Conservation (phyloP, 1,139 yeast genomes). For the Meyerozyma guilliermondii region DNA sequence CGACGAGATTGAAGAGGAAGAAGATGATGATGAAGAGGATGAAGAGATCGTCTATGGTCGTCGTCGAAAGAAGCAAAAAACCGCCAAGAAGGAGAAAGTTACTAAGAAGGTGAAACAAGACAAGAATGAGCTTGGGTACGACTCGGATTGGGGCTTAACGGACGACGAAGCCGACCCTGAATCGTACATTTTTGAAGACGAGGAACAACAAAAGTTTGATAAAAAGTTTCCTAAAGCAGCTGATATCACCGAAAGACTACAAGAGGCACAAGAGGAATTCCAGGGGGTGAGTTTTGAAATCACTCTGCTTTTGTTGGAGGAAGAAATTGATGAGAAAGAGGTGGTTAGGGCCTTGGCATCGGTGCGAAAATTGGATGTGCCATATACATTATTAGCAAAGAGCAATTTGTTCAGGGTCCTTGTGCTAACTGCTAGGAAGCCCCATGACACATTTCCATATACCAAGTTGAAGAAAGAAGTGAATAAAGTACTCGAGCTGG, state of each 20-base stretch:
- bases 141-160: slow-evolving; percentile 2
- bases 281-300: slow-evolving; percentile 15
- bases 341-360: slow-evolving; percentile 13
- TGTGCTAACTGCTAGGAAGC: slow-evolving; percentile 28
- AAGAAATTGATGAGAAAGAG: slow-evolving; percentile 9
- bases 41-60: slow-evolving; percentile 5
- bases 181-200: slow-evolving; percentile 9
- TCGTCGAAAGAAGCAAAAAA: background rate
- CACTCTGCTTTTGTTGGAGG: slow-evolving; percentile 13
- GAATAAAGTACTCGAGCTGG: slow-evolving; percentile 17
- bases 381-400: slow-evolving; percentile 25
- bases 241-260: slow-evolving; percentile 16
- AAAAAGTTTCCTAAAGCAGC: slow-evolving; percentile 21
- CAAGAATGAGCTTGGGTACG: background rate
- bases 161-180: slow-evolving; percentile 4
- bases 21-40: slow-evolving; percentile 4
- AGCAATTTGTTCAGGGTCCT: slow-evolving; percentile 29
- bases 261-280: slow-evolving; percentile 15
- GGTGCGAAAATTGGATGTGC: slow-evolving; percentile 19
- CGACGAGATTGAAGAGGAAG: slow-evolving; percentile 8
- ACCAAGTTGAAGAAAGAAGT: slow-evolving; percentile 17
- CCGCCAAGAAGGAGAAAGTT: background rate
- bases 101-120: background rate
- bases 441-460: slow-evolving; percentile 15
- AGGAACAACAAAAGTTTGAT: slow-evolving; percentile 25